A percentile compares a stretch with the other conserved stretches of the same genome.
Evolutionary conservation across 495 filamentous ascomycete species (phyloP).

Genomic region (Penicillium nucicola): DNA sequence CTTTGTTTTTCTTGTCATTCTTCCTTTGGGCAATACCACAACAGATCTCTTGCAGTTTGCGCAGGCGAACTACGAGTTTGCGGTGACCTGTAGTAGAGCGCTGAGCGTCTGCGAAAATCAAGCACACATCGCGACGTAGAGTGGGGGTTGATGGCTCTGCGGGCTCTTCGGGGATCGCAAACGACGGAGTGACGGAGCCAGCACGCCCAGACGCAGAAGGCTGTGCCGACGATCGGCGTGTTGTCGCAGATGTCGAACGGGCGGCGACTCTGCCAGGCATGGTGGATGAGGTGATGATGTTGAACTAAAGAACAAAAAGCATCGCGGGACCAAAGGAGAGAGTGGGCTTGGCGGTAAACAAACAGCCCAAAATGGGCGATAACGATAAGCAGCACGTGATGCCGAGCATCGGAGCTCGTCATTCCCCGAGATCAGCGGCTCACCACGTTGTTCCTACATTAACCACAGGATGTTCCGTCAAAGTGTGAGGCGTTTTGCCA

Average conservation of each 20-base stretch:
- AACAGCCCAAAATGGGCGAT: slow-evolving; percentile 43
- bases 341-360: slow-evolving; percentile 40
- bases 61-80: slow-evolving; percentile 79
- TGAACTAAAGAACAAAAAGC: slow-evolving; percentile 18
- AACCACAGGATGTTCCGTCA: slow-evolving; percentile 52
- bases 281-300: slow-evolving; percentile 21
- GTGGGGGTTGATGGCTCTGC: slow-evolving; percentile 53
- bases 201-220: slow-evolving; percentile 57
- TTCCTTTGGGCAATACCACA: slow-evolving; percentile 66
- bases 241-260: slow-evolving; percentile 52
- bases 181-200: slow-evolving; percentile 57
- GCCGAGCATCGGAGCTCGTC: slow-evolving; percentile 16
- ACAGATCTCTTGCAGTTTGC: slow-evolving; percentile 86
- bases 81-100: slow-evolving; percentile 82
- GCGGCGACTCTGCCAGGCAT: slow-evolving; percentile 64
- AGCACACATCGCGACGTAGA: slow-evolving; percentile 71
- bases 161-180: slow-evolving; percentile 70
- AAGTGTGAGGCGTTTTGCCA: slow-evolving; percentile 53
- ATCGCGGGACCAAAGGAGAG: slow-evolving; percentile 27
- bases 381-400: slow-evolving; percentile 36
- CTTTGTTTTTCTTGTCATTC: slow-evolving; percentile 41
- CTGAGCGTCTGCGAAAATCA: slow-evolving; percentile 84
- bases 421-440: neutral
- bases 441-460: slow-evolving; percentile 5
- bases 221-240: slow-evolving; percentile 56